Base-by-base conservation (phyloP, 495 filamentous ascomycete species). In the Talaromyces borbonicus region DNA sequence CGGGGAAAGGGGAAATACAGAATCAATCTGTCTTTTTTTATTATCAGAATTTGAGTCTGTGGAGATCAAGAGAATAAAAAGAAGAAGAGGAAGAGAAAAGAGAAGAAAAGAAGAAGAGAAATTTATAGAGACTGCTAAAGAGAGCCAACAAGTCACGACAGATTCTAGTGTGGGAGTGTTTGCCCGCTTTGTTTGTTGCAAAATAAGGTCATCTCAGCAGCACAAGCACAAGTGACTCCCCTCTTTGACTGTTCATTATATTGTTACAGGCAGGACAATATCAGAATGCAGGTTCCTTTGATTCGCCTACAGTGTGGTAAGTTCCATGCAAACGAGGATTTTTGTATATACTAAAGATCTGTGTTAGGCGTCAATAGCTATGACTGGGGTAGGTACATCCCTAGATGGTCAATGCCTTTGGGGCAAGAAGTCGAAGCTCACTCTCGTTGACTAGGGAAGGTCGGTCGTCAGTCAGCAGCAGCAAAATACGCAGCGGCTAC, bases 241-340 rank as follows among this genome's bases (percentile, higher is more conserved):
- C 27, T 12, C 46, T 53, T 54, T 50, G 52, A 39, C 50, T 53
- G 55, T n/a, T n/a, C n/a, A n/a, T n/a, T n/a, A 55, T 47, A 57
- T 25, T 45, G 53, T 49, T 38, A 27, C 5, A 27, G 35, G 45
- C 43, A 45, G 45, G 22, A 31, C 30, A 32, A 22, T 46, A 56
- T 49, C 57, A 80, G 64, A 49, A 84, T 90, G 75, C 80, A 84
- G 66, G 67, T 94, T 37, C 92, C 92, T 56, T 69, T 98, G 37
- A 79, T 95, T 61, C 80, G 87, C 42, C 79, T 98, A 54, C 87
- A 94, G 66, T 96, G 92, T 70, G 90, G 90, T 86, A 69, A 57
- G 72, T 57, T 3, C 12, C 23, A 40, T 19, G 43, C 22, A 50
- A 36, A 12, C 26, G 19, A 26, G 32, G 29, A 9, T 4, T 32